phyloP scores from a whole-genome alignment of 2,329 filamentous ascomycete genomes.

The Rutstroemia sydowiana region DNA sequence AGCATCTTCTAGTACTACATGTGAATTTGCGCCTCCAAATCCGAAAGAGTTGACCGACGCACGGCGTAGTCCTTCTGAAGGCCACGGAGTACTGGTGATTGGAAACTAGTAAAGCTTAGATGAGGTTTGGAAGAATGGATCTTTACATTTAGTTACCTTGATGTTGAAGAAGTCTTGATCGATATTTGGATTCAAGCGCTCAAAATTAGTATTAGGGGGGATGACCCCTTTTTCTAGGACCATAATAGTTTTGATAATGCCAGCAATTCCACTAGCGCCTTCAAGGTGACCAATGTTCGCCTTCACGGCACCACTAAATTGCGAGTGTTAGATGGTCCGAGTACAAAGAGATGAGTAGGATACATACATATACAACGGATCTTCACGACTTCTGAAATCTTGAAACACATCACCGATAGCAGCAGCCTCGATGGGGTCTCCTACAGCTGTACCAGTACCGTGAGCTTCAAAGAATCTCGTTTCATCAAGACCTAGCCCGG shows the following conservation, averaged over 20 bases:
- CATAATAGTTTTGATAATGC: constrained; percentile 26
- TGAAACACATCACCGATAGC: background rate
- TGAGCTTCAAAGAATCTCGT: constrained; percentile 14
- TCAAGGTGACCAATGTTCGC: constrained; percentile 24
- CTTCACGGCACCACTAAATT: constrained; percentile 21
- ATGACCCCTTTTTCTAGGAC: constrained; percentile 24
- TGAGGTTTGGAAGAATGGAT: background rate
- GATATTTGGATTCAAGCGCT: constrained; percentile 32
- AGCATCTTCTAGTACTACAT: constrained; percentile 5
- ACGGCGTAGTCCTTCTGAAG: constrained; percentile 9
- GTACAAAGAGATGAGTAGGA: background rate
- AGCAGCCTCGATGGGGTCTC: background rate
- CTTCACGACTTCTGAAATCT: background rate
- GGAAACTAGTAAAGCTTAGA: constrained; percentile 18
- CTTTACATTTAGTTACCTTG: background rate
- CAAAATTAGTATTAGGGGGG: constrained; percentile 27
- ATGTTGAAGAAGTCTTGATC: constrained; percentile 1
- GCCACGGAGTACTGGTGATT: background rate
- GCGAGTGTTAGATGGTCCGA: background rate
- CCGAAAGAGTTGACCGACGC: constrained; percentile 30
- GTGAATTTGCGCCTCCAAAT: constrained; percentile 37
- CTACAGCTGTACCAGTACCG: constrained; percentile 7
- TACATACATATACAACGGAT: background rate
- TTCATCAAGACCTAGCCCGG: constrained; percentile 1
- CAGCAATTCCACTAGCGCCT: constrained; percentile 24